Base-by-base conservation (phyloP, 352 stramenopile genomes). In the Blastocystis sp. region DNA sequence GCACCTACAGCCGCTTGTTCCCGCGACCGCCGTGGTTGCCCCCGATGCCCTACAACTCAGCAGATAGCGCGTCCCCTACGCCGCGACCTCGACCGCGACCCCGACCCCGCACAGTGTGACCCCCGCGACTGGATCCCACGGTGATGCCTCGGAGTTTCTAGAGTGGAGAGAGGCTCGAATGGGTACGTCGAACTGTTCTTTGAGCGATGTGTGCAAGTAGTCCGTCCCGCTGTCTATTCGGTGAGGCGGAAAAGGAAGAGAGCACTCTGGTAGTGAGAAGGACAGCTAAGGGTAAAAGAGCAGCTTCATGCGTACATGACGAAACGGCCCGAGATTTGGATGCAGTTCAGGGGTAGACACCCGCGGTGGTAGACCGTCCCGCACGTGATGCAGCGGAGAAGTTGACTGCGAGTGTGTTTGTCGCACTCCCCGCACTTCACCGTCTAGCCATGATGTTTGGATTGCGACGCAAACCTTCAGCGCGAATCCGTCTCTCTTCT, bases 121-220 rank as follows among this genome's bases (percentile, higher is more conserved):
- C n/a, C 19, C 55, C 29, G n/a, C 55, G 29, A 1, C 33, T 37
- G 31, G 74, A 69, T 3, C 50, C 31, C 6, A 80, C 31, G 1
- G 69, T 13, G 55, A 63, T 85, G 33, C 74, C 74, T 67, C 50
- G 65, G 2, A 85, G 74, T 85, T 85, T 85, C 74, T 85, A 62
- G 9, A 26, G 51, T 29, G 37, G n/a, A 69, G 26, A 67, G 24
- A 24, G 63, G 35, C 10, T 35, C 29, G 26, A 12, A 67, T 16
- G 51, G 12, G 35, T 51, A 85, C 74, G 29, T 85, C 74, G 51
- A 85, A 85, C n/a, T 85, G 74, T 0, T 85, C 74, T 21, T 69
- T 51, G 12, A 85, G 60, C 3, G 55, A 16, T 21, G n/a, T 29
- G 35, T 69, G 50, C 16, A 85, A 29, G 35, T 85, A 85, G 61